Evolutionary conservation across 768 basidiomycete species (phyloP), one percentile per base, ranked within the genome.

Genomic region (Antrodiella citrinella): DNA sequence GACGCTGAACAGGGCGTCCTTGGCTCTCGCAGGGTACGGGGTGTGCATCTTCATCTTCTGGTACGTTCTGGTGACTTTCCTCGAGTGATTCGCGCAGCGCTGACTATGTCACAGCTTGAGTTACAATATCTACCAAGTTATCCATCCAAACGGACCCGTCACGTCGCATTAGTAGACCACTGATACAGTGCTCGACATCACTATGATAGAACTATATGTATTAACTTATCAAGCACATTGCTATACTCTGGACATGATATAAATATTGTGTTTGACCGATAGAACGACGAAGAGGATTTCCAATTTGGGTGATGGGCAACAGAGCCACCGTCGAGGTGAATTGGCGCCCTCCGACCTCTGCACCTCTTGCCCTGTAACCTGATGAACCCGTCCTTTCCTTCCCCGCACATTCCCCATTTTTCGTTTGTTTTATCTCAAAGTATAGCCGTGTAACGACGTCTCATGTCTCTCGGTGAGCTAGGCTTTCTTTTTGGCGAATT

Each of bases 21-120:
- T 93, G 41, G 84, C 69, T 10, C 66, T 97, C 52, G 74, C 79
- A 18, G 63, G 78, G 10, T 97, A 96, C 62, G 94, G 94, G 12
- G 65, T 72, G 24, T 76, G 73, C 60, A 78, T 97, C 30, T 90
- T 92, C 67, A 73, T 87, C 20, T 91, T 95, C 67, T 96, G 93
- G 92, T 93, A 61, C 59, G 91, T 50, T 18, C 20, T 21, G 22
- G 21, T 19, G 20, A 3, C 39, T 18, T 30, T 22, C n/a, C 15
- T 21, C 22, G 19, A 20, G 21, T 26, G 26, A 26, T n/a, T 5
- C 21, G 38, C 42, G 38, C 11, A 20, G 7, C 15, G 22, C 45
- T 46, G 42, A 59, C 51, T 59, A 54, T 59, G 39, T 11, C 52
- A 23, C 62, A 92, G 91, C 62, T 69, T 92, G 56, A 77, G 78